A percentile compares a stretch with the other conserved stretches of the same genome.
Evolutionary conservation across 2,329 filamentous ascomycete genomes (phyloP).

Genomic region (Fusarium sp.): DNA sequence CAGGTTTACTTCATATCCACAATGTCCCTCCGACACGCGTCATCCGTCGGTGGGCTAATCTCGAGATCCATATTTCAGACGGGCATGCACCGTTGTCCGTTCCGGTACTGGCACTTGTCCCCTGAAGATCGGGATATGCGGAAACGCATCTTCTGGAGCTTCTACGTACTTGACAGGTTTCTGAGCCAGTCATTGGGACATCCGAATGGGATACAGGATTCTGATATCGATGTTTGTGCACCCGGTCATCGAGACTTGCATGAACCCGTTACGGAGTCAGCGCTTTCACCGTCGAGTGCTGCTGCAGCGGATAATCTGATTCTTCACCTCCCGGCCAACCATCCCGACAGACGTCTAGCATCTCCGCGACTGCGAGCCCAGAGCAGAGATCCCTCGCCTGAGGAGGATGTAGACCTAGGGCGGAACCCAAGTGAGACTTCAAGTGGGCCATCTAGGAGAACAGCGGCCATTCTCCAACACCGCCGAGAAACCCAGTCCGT

Average conservation of each 20-base stretch:
- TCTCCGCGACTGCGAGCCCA: not conserved
- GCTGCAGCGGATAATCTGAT: slow-evolving; percentile 1
- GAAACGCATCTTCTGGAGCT: slow-evolving; percentile 54
- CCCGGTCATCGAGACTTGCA: slow-evolving; percentile 43
- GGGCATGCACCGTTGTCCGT: slow-evolving; percentile 62
- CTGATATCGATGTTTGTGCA: slow-evolving; percentile 51
- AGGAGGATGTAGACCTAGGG: not conserved
- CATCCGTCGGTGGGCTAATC: slow-evolving; percentile 58
- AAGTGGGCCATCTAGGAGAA: not conserved
- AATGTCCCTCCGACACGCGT: slow-evolving; percentile 60
- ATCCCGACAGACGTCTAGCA: slow-evolving; percentile 19
- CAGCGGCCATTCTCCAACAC: not conserved
- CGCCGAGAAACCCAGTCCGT: not conserved
- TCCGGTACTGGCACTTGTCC: slow-evolving; percentile 58
- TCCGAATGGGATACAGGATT: slow-evolving; percentile 48
- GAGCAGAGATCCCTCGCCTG: not conserved
- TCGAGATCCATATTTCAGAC: slow-evolving; percentile 59
- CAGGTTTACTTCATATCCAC: slow-evolving; percentile 60
- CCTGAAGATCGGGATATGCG: slow-evolving; percentile 45
- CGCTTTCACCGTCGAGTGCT: not conserved
- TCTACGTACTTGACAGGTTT: slow-evolving; percentile 51
- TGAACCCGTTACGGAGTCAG: slow-evolving; percentile 16
- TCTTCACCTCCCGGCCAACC: slow-evolving; percentile 13
- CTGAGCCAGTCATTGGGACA: slow-evolving; percentile 50
- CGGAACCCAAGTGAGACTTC: not conserved